A percentile compares a stretch with the other conserved stretches of the same genome.
phyloP scores from a whole-genome alignment of 441 rosid genomes.

The Macaranga tanarius region DNA sequence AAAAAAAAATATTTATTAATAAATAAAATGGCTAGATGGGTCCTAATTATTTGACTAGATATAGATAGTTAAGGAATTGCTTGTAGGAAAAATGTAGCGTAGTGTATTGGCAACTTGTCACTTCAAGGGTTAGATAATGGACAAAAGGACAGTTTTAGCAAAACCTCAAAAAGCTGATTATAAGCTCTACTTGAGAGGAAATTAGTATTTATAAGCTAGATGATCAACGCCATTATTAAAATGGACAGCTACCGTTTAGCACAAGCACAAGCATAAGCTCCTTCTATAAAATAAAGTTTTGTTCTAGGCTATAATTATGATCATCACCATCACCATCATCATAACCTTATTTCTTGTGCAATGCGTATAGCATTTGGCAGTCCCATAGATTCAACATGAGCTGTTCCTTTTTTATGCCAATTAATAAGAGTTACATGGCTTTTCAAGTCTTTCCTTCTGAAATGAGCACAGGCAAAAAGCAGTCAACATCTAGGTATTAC shows the following conservation, averaged over 20 bases:
- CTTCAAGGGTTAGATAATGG: constrained; percentile 21
- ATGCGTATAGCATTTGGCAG: no score
- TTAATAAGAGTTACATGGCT: no score
- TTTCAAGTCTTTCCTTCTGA: constrained; percentile 30
- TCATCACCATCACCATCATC: no score
- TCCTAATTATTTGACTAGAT: constrained; percentile 1
- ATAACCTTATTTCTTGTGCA: no score
- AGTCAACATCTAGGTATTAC: not conserved
- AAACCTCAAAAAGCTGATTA: not conserved
- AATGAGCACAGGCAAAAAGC: not conserved
- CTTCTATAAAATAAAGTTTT: no score
- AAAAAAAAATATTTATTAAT: no score
- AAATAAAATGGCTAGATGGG: not conserved
- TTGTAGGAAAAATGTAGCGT: constrained; percentile 28
- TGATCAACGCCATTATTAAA: no score
- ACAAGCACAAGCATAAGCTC: no score
- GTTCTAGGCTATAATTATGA: no score
- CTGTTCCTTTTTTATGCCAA: no score
- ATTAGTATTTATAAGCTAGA: not conserved
- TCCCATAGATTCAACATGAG: no score
- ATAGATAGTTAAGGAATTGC: constrained; percentile 15
- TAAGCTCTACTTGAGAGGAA: not conserved
- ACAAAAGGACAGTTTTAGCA: not conserved
- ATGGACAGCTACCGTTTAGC: no score
- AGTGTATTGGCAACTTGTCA: constrained; percentile 22